Conservation (phyloP, 2,329 filamentous ascomycete genomes). For the Neonectria hederae region DNA sequence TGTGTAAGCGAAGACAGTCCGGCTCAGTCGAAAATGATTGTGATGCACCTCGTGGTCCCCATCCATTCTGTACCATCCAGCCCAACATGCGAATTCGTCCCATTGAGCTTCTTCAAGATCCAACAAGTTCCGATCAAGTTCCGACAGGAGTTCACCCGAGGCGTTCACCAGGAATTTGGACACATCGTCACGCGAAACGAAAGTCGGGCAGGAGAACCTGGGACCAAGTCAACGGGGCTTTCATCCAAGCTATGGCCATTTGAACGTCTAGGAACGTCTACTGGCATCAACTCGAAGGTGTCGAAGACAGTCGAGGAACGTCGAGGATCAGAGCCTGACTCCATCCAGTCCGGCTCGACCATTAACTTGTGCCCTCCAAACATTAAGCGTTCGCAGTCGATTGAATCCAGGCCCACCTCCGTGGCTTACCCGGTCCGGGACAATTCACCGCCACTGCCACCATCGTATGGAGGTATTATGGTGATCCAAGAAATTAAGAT, state of each 20-base stretch:
- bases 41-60: conserved; percentile 70
- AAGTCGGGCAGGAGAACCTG: conserved; percentile 14
- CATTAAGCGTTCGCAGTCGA: conserved; percentile 25
- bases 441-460: conserved; percentile 34
- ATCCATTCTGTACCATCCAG: conserved; percentile 65
- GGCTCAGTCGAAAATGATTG: conserved; percentile 52
- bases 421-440: conserved; percentile 35
- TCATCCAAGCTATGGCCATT: conserved; percentile 29
- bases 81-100: conserved; percentile 65
- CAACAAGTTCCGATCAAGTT: conserved; percentile 71
- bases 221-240: conserved; percentile 8
- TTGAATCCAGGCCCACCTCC: conserved; percentile 30
- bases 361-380: conserved; percentile 38
- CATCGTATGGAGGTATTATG: conserved; percentile 64
- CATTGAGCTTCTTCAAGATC: conserved; percentile 71
- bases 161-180: conserved; percentile 69
- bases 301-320: conserved; percentile 12
- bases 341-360: conserved; percentile 36
- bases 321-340: conserved; percentile 30
- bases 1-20: conserved; percentile 40
- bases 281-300: background rate
- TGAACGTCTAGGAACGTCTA: conserved; percentile 19
- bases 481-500: conserved; percentile 70
- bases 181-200: conserved; percentile 51
- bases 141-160: conserved; percentile 67